A percentile compares a stretch with the other conserved stretches of the same genome.
Evolutionary conservation across 2,329 filamentous ascomycete species (phyloP).

Genomic region (Erysiphe pulchra): DNA sequence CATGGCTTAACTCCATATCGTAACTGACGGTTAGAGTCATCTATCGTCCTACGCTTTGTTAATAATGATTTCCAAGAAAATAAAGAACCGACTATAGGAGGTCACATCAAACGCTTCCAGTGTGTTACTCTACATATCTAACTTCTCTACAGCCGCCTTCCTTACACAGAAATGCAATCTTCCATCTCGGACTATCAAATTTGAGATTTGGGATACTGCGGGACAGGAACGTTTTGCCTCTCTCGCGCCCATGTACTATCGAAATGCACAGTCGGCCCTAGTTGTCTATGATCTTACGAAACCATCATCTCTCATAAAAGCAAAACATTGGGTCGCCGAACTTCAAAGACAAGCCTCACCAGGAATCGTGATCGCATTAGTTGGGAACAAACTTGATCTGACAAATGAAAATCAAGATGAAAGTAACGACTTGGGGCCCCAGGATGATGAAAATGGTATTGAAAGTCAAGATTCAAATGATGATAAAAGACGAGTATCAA

Average conservation of each 20-base stretch:
- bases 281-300: conserved; percentile 98
- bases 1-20: neutral
- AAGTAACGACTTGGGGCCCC: conserved; percentile 23
- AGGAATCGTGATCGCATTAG: conserved; percentile 87
- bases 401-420: conserved; percentile 29
- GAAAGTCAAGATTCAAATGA: conserved; percentile 35
- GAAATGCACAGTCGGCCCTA: conserved; percentile 89
- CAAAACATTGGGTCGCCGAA: conserved; percentile 96
- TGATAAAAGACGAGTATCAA: conserved; percentile 68
- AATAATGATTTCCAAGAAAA: conserved; percentile 99
- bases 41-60: conserved; percentile 89
- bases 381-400: conserved; percentile 91
- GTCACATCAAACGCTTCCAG: conserved; percentile 18
- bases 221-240: conserved; percentile 94
- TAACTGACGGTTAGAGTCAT: conserved; percentile 35
- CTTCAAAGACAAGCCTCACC: conserved; percentile 87
- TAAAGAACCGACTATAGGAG: conserved; percentile 97
- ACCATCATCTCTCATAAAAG: conserved; percentile 81
- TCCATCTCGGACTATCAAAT: conserved; percentile 73
- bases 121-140: neutral
- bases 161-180: conserved; percentile 97
- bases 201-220: conserved; percentile 95
- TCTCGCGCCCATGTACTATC: conserved; percentile 97
- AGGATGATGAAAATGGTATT: conserved; percentile 13
- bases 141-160: conserved; percentile 48